A percentile compares a stretch with the other conserved stretches of the same genome.
phyloP scores from a whole-genome alignment of 2,329 filamentous ascomycete species.

The Ascochyta viciae-villosae region DNA sequence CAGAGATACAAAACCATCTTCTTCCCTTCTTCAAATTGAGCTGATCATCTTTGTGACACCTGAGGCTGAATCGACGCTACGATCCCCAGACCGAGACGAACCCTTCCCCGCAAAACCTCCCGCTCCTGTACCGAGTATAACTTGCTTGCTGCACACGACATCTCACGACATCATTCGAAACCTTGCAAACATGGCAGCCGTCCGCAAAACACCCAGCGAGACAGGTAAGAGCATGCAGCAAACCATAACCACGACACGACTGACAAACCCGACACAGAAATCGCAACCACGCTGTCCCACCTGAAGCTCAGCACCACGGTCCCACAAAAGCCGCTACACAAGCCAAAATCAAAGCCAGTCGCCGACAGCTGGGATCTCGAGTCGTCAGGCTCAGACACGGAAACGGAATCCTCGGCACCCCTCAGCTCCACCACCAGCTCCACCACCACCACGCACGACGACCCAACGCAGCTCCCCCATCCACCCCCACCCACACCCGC shows the following conservation, averaged over 20 bases:
- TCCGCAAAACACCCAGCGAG: conserved; percentile 30
- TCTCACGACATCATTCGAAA: not conserved
- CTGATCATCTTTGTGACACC: not conserved
- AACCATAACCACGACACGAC: conserved; percentile 23
- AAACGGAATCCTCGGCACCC: conserved; percentile 40
- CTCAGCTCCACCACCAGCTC: conserved; percentile 24
- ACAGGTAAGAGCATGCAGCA: conserved; percentile 12
- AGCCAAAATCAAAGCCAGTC: conserved; percentile 52
- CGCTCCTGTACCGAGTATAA: not conserved
- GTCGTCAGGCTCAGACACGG: conserved; percentile 50
- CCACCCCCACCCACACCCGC: conserved; percentile 47
- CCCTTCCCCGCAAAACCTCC: conserved; percentile 17
- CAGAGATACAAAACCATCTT: conserved; percentile 3
- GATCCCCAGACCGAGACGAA: conserved; percentile 11
- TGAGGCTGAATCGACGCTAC: conserved; percentile 6
- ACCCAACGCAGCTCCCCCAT: conserved; percentile 25
- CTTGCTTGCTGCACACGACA: not conserved
- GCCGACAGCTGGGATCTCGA: conserved; percentile 84
- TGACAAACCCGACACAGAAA: conserved; percentile 34
- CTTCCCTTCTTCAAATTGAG: not conserved
- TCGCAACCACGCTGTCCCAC: conserved; percentile 46
- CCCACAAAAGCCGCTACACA: conserved; percentile 40
- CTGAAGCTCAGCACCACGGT: conserved; percentile 45
- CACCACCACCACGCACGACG: conserved; percentile 16
- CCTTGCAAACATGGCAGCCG: conserved; percentile 17